Percentiles rank a stretch among this genome's conserved stretches.
Conservation (phyloP, 1,139 yeast species). For the Geotrichum macrosporum region DNA sequence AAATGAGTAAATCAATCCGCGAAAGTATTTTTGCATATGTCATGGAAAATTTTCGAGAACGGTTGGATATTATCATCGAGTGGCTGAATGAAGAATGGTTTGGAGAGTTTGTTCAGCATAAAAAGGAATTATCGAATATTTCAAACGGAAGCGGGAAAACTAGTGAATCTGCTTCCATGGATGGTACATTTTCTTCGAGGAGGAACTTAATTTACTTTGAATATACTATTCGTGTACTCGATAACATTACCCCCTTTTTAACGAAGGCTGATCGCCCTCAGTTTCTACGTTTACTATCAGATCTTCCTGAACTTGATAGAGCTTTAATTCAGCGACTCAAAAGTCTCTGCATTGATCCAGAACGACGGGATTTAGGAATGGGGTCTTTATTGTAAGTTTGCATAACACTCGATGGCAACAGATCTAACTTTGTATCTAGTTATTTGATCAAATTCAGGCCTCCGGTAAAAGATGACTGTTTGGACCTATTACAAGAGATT, state of each 20-base stretch:
- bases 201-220: constrained; percentile 34
- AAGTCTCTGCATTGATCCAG: constrained; percentile 82
- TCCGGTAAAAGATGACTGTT: constrained; percentile 64
- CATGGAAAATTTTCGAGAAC: constrained; percentile 63
- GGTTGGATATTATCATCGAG: constrained; percentile 75
- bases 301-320: constrained; percentile 68
- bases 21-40: constrained; percentile 69
- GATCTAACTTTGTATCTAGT: constrained; percentile 44
- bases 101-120: constrained; percentile 49
- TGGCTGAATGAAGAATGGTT: constrained; percentile 99
- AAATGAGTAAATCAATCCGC: constrained; percentile 53
- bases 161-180: constrained; percentile 18
- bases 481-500: constrained; percentile 60
- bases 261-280: constrained; percentile 75
- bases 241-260: constrained; percentile 75
- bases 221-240: constrained; percentile 72
- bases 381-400: constrained; percentile 43
- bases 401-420: too few species aligned
- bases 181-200: constrained; percentile 11
- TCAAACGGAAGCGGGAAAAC: constrained; percentile 9
- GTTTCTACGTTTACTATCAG: constrained; percentile 78
- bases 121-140: neutral
- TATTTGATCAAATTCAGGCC: constrained; percentile 88
- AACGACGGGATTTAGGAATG: constrained; percentile 58
- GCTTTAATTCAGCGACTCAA: constrained; percentile 60